These are phyloP conservation scores for Fusarium brachygibbosum DNA, from an alignment of 2,329 filamentous ascomycete species.

Conservation along the genomic window DNA sequence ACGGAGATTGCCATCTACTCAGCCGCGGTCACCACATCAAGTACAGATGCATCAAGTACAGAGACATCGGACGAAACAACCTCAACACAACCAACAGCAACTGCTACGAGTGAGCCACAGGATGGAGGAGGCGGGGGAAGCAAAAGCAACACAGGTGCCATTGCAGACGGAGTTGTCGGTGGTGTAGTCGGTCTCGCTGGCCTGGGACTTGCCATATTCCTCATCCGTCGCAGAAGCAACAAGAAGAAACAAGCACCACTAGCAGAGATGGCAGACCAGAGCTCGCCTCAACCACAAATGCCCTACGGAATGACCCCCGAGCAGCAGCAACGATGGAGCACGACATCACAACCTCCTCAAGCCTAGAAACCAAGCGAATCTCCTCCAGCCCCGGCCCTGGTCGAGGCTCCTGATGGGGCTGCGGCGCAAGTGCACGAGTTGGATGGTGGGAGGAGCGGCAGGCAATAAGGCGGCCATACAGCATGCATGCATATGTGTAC, in stretches of 20 bases:
- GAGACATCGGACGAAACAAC: not conserved
- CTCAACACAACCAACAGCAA: not conserved
- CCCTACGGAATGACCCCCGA: slow-evolving; percentile 14
- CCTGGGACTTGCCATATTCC: slow-evolving; percentile 20
- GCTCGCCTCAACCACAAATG: slow-evolving; percentile 7
- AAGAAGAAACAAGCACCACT: slow-evolving; percentile 9
- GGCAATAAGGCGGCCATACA: slow-evolving; percentile 1
- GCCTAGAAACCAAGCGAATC: slow-evolving; percentile 25
- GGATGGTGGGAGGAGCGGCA: slow-evolving; percentile 2
- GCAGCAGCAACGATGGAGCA: slow-evolving; percentile 27
- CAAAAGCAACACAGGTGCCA: slow-evolving; percentile 26
- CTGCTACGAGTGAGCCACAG: slow-evolving; percentile 2
- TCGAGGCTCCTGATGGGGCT: slow-evolving; percentile 26
- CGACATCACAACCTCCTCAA: slow-evolving; percentile 10
- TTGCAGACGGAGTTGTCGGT: slow-evolving; percentile 36
- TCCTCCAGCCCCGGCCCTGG: not conserved
- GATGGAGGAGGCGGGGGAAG: not conserved
- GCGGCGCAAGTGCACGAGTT: slow-evolving; percentile 25
- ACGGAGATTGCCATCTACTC: slow-evolving; percentile 18
- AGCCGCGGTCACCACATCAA: slow-evolving; percentile 2
- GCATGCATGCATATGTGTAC: not conserved
- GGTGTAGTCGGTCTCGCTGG: slow-evolving; percentile 24
- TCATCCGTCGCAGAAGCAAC: slow-evolving; percentile 34
- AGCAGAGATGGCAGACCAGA: not conserved
- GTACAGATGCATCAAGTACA: not conserved